phyloP scores from a whole-genome alignment of 2,329 filamentous ascomycete genomes.

The Thelonectria rubi region DNA sequence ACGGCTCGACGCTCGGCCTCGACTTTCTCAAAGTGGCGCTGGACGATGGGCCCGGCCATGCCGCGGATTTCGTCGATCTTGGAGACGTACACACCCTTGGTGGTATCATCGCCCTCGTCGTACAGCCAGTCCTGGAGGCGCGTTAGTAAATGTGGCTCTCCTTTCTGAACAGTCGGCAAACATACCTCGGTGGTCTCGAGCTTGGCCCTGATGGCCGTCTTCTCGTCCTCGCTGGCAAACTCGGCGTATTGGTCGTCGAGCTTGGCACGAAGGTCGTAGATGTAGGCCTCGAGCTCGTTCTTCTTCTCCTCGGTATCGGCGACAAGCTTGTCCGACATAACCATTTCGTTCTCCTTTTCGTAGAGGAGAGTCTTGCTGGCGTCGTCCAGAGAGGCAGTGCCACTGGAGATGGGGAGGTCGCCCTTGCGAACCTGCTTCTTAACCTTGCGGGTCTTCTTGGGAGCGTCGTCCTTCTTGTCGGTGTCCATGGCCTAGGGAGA shows the following conservation, averaged over 20 bases:
- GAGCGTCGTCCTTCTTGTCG: slow-evolving; percentile 72
- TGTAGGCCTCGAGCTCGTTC: slow-evolving; percentile 98
- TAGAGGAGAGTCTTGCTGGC: slow-evolving; percentile 70
- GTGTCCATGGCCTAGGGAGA: slow-evolving; percentile 82
- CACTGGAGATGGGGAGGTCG: slow-evolving; percentile 86
- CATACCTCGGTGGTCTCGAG: slow-evolving; percentile 87
- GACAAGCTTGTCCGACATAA: slow-evolving; percentile 98
- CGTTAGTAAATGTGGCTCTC: slow-evolving; percentile 19
- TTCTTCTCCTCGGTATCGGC: slow-evolving; percentile 99
- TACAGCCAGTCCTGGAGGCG: slow-evolving; percentile 91
- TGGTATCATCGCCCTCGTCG: slow-evolving; percentile 93
- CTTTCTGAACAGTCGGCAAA: slow-evolving; percentile 13
- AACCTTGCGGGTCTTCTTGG: slow-evolving; percentile 94
- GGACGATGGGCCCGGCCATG: slow-evolving; percentile 88
- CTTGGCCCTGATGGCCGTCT: slow-evolving; percentile 84
- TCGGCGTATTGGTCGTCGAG: slow-evolving; percentile 91
- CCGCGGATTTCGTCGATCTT: slow-evolving; percentile 97
- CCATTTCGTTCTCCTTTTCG: slow-evolving; percentile 90
- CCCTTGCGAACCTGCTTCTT: slow-evolving; percentile 99
- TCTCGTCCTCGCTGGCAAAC: slow-evolving; percentile 91
- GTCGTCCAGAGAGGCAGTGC: slow-evolving; percentile 81
- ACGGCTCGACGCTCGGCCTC: slow-evolving; percentile 84
- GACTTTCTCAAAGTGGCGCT: slow-evolving; percentile 94
- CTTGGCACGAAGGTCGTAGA: slow-evolving; percentile 97
- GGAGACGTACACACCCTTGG: slow-evolving; percentile 90